phyloP scores from a whole-genome alignment of 2,329 filamentous ascomycete genomes.

The Penicillium sp. region DNA sequence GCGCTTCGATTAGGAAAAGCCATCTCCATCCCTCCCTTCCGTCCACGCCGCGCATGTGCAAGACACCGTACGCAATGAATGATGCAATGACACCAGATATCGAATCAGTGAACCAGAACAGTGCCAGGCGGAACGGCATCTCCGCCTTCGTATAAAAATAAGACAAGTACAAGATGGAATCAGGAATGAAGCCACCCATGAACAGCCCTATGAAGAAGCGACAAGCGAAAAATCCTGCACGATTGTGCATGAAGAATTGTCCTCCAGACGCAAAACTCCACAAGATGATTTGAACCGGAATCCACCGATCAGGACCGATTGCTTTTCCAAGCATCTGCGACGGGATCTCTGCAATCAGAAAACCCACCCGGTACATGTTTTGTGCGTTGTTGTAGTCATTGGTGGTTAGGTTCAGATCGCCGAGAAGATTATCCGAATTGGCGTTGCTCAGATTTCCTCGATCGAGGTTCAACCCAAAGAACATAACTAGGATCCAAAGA shows the following conservation, averaged over 20 bases:
- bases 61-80: slow-evolving; percentile 30
- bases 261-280: slow-evolving; percentile 22
- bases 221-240: slow-evolving; percentile 36
- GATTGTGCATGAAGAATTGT: slow-evolving; percentile 23
- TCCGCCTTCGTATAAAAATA: slow-evolving; percentile 35
- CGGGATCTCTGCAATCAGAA: slow-evolving; percentile 27
- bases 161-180: slow-evolving; percentile 29
- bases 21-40: slow-evolving; percentile 39
- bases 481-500: slow-evolving; percentile 43
- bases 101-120: slow-evolving; percentile 33
- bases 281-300: slow-evolving; percentile 25
- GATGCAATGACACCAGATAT: slow-evolving; percentile 28
- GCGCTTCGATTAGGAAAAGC: slow-evolving; percentile 39
- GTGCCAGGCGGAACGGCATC: slow-evolving; percentile 29
- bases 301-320: slow-evolving; percentile 24
- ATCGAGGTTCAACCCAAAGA: slow-evolving; percentile 24
- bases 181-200: slow-evolving; percentile 47
- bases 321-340: slow-evolving; percentile 26
- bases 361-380: slow-evolving; percentile 24
- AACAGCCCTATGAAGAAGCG: slow-evolving; percentile 41
- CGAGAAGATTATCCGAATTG: slow-evolving; percentile 22
- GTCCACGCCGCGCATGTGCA: slow-evolving; percentile 35
- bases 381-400: slow-evolving; percentile 28
- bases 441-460: slow-evolving; percentile 23
- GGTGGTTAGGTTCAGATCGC: slow-evolving; percentile 23